Percentiles rank a stretch among this genome's conserved stretches.
Conservation (phyloP, 2,329 filamentous ascomycete species). For the Apiospora arundinis region DNA sequence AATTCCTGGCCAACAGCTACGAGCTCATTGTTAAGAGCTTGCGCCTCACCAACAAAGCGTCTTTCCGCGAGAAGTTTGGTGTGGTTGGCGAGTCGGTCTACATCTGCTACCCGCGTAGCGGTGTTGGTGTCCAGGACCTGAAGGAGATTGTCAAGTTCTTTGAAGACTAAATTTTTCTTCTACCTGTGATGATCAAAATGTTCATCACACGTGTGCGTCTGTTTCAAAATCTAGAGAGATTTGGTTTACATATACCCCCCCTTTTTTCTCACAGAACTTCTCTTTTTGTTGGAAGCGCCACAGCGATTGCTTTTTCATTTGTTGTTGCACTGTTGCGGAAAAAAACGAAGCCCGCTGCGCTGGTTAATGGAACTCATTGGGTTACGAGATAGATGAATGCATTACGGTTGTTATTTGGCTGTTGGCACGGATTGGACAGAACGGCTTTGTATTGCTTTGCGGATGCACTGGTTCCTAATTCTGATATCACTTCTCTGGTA, state of each 20-base stretch:
- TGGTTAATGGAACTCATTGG: background rate
- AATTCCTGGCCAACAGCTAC: slow-evolving; percentile 83
- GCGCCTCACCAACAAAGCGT: slow-evolving; percentile 81
- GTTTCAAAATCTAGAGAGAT: slow-evolving; percentile 3
- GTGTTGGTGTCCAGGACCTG: slow-evolving; percentile 80
- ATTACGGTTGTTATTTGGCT: background rate
- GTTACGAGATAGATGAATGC: background rate
- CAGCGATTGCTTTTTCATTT: background rate
- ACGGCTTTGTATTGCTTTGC: background rate
- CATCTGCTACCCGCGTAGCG: slow-evolving; percentile 88
- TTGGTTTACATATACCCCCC: slow-evolving; percentile 15
- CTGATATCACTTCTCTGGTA: background rate
- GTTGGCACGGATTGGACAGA: background rate
- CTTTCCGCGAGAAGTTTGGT: slow-evolving; percentile 91
- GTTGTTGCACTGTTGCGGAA: background rate
- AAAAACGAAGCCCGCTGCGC: background rate
- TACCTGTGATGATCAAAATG: background rate
- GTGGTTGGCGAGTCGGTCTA: slow-evolving; percentile 84
- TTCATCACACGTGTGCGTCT: background rate
- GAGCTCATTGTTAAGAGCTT: slow-evolving; percentile 78
- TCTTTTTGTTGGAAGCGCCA: background rate
- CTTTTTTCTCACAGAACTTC: background rate
- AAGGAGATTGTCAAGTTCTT: slow-evolving; percentile 92
- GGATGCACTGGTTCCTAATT: background rate
- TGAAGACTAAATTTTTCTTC: slow-evolving; percentile 58